These are phyloP conservation scores for Helichrysum umbraculigerum DNA, from an alignment of 129 eudicot genomes.

Conservation along the genomic window DNA sequence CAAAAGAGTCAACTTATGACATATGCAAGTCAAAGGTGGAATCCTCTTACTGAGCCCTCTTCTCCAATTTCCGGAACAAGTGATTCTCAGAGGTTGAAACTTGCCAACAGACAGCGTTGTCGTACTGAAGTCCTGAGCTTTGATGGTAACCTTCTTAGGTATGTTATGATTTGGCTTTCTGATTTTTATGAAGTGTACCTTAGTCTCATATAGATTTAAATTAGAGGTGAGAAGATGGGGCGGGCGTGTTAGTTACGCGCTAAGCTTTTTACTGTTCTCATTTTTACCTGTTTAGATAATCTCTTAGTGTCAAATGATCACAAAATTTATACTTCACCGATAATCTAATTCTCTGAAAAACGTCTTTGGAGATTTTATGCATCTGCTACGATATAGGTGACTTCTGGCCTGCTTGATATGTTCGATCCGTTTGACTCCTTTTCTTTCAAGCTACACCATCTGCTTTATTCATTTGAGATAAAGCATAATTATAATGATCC, in stretches of 20 bases:
- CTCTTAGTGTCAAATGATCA: neutral
- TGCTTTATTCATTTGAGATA: neutral
- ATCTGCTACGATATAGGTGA: neutral
- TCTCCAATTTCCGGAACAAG: conserved; percentile 34
- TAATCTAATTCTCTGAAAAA: neutral
- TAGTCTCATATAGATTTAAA: neutral
- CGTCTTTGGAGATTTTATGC: neutral
- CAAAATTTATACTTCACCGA: too few relatives aligned
- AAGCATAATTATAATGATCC: neutral
- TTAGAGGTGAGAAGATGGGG: neutral
- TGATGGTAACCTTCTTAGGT: conserved; percentile 62
- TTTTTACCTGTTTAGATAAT: too few relatives aligned
- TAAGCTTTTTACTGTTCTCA: neutral
- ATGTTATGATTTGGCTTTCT: conserved; percentile 17
- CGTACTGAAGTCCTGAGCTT: conserved; percentile 39
- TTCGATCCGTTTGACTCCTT: neutral
- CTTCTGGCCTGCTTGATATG: neutral
- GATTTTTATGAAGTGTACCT: neutral
- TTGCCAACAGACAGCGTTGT: conserved; percentile 38
- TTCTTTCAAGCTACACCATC: neutral
- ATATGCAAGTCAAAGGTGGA: conserved; percentile 44
- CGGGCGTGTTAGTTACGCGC: neutral
- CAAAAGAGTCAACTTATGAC: conserved; percentile 39
- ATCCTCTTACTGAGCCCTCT: conserved; percentile 31
- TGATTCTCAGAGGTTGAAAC: conserved; percentile 34